Evolutionary conservation across 345 rosid genomes (phyloP).

Genomic region (Ceriops tagal): DNA sequence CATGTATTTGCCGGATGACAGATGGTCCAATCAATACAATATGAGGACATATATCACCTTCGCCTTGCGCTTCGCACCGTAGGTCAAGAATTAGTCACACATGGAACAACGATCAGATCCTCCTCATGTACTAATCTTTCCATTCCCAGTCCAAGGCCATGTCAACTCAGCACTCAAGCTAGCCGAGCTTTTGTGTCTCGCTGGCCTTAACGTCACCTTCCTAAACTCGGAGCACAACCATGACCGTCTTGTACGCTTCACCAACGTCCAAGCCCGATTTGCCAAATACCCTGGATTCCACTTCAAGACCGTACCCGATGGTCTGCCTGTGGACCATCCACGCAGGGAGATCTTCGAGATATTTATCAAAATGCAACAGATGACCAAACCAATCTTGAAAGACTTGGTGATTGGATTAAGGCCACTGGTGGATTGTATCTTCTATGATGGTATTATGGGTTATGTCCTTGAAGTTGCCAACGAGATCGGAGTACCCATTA

Average conservation of each 20-base stretch:
- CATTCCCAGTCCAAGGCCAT: slow-evolving; percentile 60
- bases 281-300: slow-evolving; percentile 28
- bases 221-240: slow-evolving; percentile 40
- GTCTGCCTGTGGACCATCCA: slow-evolving; percentile 32
- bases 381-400: slow-evolving; percentile 14
- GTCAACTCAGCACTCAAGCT: slow-evolving; percentile 67
- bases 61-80: too few relatives aligned
- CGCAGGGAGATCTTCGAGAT: slow-evolving; percentile 13
- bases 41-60: too few relatives aligned
- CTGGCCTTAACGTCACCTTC: slow-evolving; percentile 57
- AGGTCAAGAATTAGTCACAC: too few relatives aligned
- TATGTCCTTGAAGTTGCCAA: slow-evolving; percentile 24
- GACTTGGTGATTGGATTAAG: slow-evolving; percentile 12
- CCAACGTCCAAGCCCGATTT: slow-evolving; percentile 36
- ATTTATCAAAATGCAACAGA: slow-evolving; percentile 11
- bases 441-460: slow-evolving; percentile 33
- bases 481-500: slow-evolving; percentile 30
- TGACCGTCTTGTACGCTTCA: slow-evolving; percentile 16
- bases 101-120: slow-evolving; percentile 11
- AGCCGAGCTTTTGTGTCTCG: slow-evolving; percentile 44
- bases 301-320: slow-evolving; percentile 34
- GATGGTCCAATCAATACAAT: too few relatives aligned
- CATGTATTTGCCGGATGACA: too few relatives aligned
- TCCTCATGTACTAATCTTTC: slow-evolving; percentile 51
- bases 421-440: slow-evolving; percentile 31